Conservation (phyloP, 345 rosid genomes). For the Populus tremula region DNA sequence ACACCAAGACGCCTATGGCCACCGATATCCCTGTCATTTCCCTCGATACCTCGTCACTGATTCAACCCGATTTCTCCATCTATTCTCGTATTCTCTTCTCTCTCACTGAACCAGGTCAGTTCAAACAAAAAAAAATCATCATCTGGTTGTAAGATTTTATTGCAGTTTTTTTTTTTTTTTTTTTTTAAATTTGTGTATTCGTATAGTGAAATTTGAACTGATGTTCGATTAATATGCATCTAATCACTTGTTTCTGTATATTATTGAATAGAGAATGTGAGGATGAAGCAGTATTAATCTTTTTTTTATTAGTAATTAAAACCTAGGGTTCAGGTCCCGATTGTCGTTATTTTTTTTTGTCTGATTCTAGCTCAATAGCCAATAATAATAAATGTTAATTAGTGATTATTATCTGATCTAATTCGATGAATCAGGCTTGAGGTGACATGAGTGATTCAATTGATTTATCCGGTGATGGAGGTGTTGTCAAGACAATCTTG, state of each 20-base stretch:
- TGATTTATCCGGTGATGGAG: conserved; percentile 79
- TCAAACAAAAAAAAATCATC: too few species aligned
- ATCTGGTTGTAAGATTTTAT: not conserved
- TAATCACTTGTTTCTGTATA: not conserved
- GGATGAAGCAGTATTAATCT: not conserved
- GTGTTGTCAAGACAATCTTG: conserved; percentile 62
- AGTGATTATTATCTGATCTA: not conserved
- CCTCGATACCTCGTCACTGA: conserved; percentile 8
- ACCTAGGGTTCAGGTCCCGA: not conserved
- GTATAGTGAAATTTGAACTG: not conserved
- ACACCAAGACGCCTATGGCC: conserved; percentile 36
- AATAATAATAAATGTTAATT: not conserved
- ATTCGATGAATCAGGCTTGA: conserved; percentile 8
- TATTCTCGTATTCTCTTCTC: not conserved
- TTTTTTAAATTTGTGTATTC: too few species aligned
- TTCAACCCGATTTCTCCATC: conserved; percentile 1
- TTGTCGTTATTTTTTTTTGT: not conserved
- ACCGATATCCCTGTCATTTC: conserved; percentile 16
- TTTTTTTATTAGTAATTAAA: not conserved
- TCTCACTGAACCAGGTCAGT: conserved; percentile 1
- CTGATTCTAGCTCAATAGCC: not conserved
- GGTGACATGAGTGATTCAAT: conserved; percentile 55
- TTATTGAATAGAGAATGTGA: not conserved
- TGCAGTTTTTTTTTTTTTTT: not conserved
- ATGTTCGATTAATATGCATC: not conserved